phyloP scores from a whole-genome alignment of 31 red algal genomes.

The Porphyra umbilicalis region DNA sequence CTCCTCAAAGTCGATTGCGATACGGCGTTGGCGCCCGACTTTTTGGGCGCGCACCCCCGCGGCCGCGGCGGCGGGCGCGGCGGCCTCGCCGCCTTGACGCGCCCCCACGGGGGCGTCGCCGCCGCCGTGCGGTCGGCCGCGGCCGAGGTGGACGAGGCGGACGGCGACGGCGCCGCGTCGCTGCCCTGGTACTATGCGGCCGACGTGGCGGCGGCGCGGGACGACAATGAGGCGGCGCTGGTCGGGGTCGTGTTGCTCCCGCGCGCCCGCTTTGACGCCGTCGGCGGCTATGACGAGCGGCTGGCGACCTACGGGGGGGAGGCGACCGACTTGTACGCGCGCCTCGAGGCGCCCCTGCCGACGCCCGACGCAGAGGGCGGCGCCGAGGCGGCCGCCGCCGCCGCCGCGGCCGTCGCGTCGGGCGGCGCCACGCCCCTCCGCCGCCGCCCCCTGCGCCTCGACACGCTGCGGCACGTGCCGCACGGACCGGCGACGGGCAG shows the following conservation, averaged over 20 bases:
- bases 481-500: background rate
- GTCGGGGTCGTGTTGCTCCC: slow-evolving; percentile 32
- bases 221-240: slow-evolving; percentile 37
- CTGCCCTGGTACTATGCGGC: slow-evolving; percentile 29
- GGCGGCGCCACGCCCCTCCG: background rate
- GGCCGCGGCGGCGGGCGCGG: background rate
- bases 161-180: background rate
- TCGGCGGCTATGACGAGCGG: slow-evolving; percentile 53
- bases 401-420: background rate
- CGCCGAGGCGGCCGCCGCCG: background rate
- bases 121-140: background rate
- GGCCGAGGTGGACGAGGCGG: background rate
- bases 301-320: slow-evolving; percentile 59
- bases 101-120: background rate
- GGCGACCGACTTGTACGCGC: slow-evolving; percentile 42
- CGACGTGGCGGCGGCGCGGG: slow-evolving; percentile 20
- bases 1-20: slow-evolving; percentile 80
- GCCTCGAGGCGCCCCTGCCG: slow-evolving; percentile 12
- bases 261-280: slow-evolving; percentile 14
- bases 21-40: slow-evolving; percentile 33
- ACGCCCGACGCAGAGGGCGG: background rate
- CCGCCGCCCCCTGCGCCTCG: background rate
- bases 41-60: slow-evolving; percentile 33
- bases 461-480: background rate
- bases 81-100: background rate